Evolutionary conservation across 179 eudicot genomes (phyloP), one percentile per base, ranked within the genome.

Genomic region (Drosera spatulata): DNA sequence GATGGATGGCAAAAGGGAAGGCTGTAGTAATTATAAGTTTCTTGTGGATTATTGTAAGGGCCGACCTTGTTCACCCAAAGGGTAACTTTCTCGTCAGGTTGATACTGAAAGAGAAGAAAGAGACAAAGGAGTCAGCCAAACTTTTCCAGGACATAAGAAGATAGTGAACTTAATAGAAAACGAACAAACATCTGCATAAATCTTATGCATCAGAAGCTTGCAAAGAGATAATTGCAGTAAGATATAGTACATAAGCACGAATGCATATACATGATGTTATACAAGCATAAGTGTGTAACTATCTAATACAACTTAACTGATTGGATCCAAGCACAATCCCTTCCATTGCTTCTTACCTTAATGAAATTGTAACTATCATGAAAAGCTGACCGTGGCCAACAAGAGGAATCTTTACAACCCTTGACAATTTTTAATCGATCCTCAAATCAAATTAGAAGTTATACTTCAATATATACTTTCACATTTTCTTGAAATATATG

Each of bases 41-140:
- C 87, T 66, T 84, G 91, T 44, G 91, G 91, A 64, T 84, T 84
- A 61, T 82, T 82, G 62, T 82, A 84, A 14, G 91, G 91, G 55
- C 87, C 91, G 65, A 79, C 91, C 69, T 84, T 84, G 61, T 84
- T 84, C 52, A 84, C 91, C 91, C 91, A 84, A n/a, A 84, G 81
- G 57, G 74, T 82, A 56, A 84, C 75, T 7, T 73, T 60, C 6
- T 84, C 87, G 53, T 72, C 73, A 3, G 58, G 22, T 71, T 82
- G 75, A 65, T 79, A 84, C 87, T 84, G 70, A 75, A 75, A 40
- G 48, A 60, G 22, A 15, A 8, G 39, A 37, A 61, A 11, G 14
- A 41, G 7, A 48, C 10, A 60, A 60, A 22, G 39, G 39, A 56
- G 68, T 61, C 12, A 65, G 50, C 11, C 13, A 46, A 38, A 54